Evolutionary conservation across 805 yeast species (phyloP).

Genomic region (Kazachstania bromeliacearum): DNA sequence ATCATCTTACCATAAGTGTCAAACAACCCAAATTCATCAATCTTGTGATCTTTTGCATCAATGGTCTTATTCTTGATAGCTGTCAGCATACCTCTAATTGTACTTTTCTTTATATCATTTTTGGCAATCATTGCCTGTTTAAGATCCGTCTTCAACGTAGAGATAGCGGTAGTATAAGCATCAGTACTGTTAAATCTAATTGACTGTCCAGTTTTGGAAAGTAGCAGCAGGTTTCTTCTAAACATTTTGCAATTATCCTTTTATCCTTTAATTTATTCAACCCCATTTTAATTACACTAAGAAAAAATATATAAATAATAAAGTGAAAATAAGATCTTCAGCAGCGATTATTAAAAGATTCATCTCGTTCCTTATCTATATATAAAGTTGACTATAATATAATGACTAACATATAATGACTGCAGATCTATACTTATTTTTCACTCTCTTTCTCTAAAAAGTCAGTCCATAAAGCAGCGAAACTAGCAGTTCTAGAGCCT

Average conservation of each 20-base stretch:
- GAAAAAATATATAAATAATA: no score
- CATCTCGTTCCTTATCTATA: no score
- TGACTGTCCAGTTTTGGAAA: not conserved
- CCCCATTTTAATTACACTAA: not conserved
- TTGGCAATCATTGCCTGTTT: constrained; percentile 42
- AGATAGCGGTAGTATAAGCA: constrained; percentile 30
- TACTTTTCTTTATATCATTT: constrained; percentile 34
- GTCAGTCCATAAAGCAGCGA: constrained; percentile 73
- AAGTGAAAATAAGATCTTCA: no score
- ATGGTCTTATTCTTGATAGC: constrained; percentile 38
- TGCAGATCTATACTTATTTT: no score
- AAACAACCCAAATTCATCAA: constrained; percentile 28
- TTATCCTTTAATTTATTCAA: not conserved
- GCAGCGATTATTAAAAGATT: no score
- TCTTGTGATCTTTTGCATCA: constrained; percentile 26
- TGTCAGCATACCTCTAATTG: constrained; percentile 36
- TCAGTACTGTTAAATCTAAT: constrained; percentile 28
- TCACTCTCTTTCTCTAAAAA: constrained; percentile 65
- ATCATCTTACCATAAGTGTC: constrained; percentile 36
- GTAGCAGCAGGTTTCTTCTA: not conserved
- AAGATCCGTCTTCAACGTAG: constrained; percentile 33
- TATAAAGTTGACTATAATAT: no score
- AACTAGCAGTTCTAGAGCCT: constrained; percentile 40
- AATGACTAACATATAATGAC: no score
- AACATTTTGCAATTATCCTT: not conserved